phyloP scores from a whole-genome alignment of 78 protist species.

The Speleostelium caveatum region DNA sequence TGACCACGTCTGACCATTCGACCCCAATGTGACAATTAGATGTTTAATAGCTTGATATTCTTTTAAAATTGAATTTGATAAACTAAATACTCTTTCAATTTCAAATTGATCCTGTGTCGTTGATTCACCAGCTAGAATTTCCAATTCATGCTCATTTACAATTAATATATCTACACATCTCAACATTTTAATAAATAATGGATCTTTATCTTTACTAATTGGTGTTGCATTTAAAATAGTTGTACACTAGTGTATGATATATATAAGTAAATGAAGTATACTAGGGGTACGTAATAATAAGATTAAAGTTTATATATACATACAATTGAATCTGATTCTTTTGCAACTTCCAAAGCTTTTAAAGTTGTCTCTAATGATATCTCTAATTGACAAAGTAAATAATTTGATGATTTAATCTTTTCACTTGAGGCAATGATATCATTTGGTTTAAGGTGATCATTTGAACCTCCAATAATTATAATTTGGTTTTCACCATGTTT shows the following conservation, averaged over 20 bases:
- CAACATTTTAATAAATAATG: slow-evolving; percentile 10
- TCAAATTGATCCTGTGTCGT: not conserved
- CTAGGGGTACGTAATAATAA: not conserved
- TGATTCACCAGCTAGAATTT: not conserved
- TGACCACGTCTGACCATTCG: slow-evolving; percentile 18
- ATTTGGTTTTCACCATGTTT: slow-evolving; percentile 65
- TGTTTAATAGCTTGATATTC: not conserved
- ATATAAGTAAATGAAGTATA: not conserved
- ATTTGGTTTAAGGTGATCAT: slow-evolving; percentile 7
- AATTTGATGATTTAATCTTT: slow-evolving; percentile 27
- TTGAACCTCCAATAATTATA: slow-evolving; percentile 79
- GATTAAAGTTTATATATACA: too few species aligned
- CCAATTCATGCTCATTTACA: slow-evolving; percentile 53
- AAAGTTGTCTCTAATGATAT: slow-evolving; percentile 16
- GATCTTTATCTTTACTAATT: slow-evolving; percentile 38
- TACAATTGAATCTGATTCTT: slow-evolving; percentile 4
- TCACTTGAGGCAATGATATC: slow-evolving; percentile 35
- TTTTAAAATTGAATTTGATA: not conserved
- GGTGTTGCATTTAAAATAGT: slow-evolving; percentile 68
- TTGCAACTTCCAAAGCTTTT: slow-evolving; percentile 44
- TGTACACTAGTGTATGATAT: not conserved
- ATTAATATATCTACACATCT: slow-evolving; percentile 42
- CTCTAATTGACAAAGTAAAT: slow-evolving; percentile 65
- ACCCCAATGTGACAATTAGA: slow-evolving; percentile 55
- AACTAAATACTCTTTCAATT: not conserved